Evolutionary conservation across 2,329 filamentous ascomycete genomes (phyloP), one percentile per base, ranked within the genome.

Genomic region (Fusarium sp.): DNA sequence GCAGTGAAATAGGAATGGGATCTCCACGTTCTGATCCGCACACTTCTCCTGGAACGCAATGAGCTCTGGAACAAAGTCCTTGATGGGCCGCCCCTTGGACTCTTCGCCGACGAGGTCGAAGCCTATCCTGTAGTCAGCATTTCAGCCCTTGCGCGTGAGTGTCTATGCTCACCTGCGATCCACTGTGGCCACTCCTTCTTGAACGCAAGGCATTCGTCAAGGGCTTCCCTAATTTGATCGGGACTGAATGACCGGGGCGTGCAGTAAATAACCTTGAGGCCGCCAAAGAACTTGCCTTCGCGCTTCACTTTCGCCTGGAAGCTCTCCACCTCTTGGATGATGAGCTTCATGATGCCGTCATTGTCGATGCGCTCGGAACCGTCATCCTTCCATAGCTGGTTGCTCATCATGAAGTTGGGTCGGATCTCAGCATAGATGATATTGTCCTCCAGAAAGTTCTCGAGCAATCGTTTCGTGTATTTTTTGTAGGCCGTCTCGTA

Each of bases 1-100:
- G 73, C 93, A 94, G 82, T 95, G 93, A 77, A 95, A 93, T 45
- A 95, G 84, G 78, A 94, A 94, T 0, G 93, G 93, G 4, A 95
- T 92, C 0, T 90, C 85, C 6, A 92, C 69, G 0, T 78, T 76
- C 1, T 84, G 79, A 2, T 74, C 68, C 8, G 82, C 77, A 82
- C 92, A 94, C 1, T 85, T 82, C 33, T 84, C 76, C 62, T 86
- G 83, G 78, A 93, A 93, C 1, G 84, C 83, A 4, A 91, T 81
- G 8, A 94, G 86, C 70, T 92, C 85, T 0, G 81, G 76, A 0
- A 89, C 82, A 65, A 90, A 91, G 61, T 88, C 85, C 52, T 84
- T 87, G 5, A 92, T 86, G 9, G 92, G 90, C 11, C 85, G 78
- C 43, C 91, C 91, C 27, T 88, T 87, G 68, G 87, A 84, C 78